phyloP scores from a whole-genome alignment of 441 rosid species.

The Eugenia klotzschiana region DNA sequence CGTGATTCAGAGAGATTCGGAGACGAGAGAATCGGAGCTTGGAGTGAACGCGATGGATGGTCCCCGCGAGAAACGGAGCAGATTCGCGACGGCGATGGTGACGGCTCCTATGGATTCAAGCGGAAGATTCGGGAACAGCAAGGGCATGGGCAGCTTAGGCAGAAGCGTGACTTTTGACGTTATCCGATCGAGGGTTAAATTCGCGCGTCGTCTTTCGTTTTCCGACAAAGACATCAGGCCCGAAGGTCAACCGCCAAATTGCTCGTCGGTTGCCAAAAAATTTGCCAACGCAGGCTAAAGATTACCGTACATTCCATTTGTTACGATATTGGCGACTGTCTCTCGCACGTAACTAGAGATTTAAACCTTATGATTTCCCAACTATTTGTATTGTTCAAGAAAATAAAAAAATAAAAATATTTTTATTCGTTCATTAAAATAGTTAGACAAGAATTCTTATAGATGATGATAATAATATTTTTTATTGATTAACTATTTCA shows the following conservation, averaged over 20 bases:
- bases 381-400: not conserved
- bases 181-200: not conserved
- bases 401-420: too few relatives aligned
- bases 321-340: rapidly evolving
- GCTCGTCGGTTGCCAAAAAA: not conserved
- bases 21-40: not conserved
- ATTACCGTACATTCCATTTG: not conserved
- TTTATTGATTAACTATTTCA: too few relatives aligned
- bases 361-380: not conserved
- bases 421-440: too few relatives aligned
- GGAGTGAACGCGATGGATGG: not conserved
- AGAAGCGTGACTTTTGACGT: not conserved
- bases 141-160: not conserved
- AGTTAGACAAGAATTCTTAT: too few relatives aligned
- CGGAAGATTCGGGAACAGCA: not conserved
- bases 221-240: not conserved
- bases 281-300: not conserved
- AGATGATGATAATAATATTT: too few relatives aligned
- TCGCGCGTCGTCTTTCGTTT: not conserved
- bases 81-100: not conserved
- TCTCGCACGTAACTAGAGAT: not conserved
- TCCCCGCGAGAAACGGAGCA: not conserved
- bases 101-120: not conserved
- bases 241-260: not conserved
- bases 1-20: not conserved